Percentiles rank a stretch among this genome's conserved stretches.
These are phyloP conservation scores for Penstemon davidsonii DNA, from an alignment of 257 asterid species.

Conservation along the genomic window DNA sequence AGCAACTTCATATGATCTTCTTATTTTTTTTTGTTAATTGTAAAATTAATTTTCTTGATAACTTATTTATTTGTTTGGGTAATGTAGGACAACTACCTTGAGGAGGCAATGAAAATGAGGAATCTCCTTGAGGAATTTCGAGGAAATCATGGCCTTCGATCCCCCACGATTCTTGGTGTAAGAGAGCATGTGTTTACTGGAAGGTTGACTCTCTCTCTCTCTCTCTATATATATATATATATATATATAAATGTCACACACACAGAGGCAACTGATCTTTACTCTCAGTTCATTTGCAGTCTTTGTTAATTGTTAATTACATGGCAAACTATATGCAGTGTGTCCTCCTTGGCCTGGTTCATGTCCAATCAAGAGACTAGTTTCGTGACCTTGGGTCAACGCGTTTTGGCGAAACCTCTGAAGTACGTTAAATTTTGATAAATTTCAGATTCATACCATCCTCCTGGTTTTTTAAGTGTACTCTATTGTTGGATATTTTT, in stretches of 20 bases:
- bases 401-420: conserved; percentile 93
- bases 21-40: neutral
- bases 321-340: conserved; percentile 59
- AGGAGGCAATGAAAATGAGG: conserved; percentile 98
- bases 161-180: conserved; percentile 97
- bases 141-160: conserved; percentile 88
- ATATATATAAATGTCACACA: too few relatives aligned
- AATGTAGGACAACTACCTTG: conserved; percentile 94
- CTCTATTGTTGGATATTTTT: neutral
- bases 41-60: conserved; percentile 6
- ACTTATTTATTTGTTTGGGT: conserved; percentile 15
- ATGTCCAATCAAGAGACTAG: conserved; percentile 99
- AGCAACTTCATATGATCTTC: conserved; percentile 9
- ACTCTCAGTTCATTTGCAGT: conserved; percentile 11
- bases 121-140: conserved; percentile 93
- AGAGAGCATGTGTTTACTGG: conserved; percentile 98
- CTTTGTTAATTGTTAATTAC: conserved; percentile 13
- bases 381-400: conserved; percentile 97
- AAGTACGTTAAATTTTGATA: conserved; percentile 54
- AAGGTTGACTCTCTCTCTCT: conserved; percentile 49
- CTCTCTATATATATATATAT: neutral
- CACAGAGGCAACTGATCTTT: conserved; percentile 13
- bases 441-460: conserved; percentile 20
- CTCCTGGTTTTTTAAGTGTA: conserved; percentile 4
- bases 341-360: conserved; percentile 97